Evolutionary conservation across 352 stramenopile species (phyloP).

Genomic region (Pythium phragmiticola): DNA sequence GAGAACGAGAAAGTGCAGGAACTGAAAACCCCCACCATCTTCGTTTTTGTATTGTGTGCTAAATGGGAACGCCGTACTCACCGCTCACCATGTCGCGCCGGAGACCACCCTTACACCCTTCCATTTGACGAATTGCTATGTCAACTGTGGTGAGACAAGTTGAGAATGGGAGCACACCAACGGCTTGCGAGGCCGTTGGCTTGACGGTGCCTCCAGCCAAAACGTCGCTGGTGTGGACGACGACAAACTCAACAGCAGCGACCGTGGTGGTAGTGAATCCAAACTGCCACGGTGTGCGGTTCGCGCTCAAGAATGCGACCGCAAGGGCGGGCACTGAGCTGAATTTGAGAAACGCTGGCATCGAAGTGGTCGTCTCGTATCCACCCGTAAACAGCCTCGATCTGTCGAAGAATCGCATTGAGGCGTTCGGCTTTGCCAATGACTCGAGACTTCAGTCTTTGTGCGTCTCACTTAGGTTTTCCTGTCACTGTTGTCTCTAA

Average conservation of each 20-base stretch:
- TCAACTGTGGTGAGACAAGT: background rate
- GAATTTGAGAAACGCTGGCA: slow-evolving; percentile 10
- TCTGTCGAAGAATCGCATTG: slow-evolving; percentile 6
- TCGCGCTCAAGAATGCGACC: background rate
- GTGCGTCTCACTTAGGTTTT: slow-evolving; percentile 1
- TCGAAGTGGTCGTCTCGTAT: slow-evolving; percentile 12
- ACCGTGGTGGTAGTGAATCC: slow-evolving; percentile 4
- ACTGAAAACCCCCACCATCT: too few species aligned
- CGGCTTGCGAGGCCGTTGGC: background rate
- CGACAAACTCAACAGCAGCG: background rate
- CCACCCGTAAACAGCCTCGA: background rate
- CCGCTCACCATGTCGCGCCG: too few species aligned
- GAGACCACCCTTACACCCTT: too few species aligned
- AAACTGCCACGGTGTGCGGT: background rate
- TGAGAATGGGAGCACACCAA: background rate
- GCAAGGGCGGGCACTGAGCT: background rate
- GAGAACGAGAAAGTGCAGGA: too few species aligned
- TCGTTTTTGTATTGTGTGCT: too few species aligned
- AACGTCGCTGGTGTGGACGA: background rate
- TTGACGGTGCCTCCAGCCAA: background rate
- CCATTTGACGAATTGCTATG: background rate
- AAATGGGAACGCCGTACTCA: too few species aligned
- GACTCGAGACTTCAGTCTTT: background rate
- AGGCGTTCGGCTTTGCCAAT: background rate
- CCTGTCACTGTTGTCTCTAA: background rate